These are phyloP conservation scores for Cairneyella variabilis DNA, from an alignment of 495 filamentous ascomycete genomes.

Conservation along the genomic window DNA sequence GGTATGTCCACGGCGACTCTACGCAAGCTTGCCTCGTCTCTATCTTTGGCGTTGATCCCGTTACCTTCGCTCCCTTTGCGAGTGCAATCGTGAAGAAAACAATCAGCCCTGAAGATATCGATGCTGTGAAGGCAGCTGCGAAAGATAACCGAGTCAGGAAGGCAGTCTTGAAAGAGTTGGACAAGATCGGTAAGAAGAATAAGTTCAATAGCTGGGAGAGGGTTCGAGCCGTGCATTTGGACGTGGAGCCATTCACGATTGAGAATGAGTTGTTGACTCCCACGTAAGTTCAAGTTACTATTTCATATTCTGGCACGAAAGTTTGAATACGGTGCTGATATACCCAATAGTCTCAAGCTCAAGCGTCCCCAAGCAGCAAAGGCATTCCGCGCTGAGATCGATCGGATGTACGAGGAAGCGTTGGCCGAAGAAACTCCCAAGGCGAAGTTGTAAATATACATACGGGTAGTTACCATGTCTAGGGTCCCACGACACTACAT, in stretches of 20 bases:
- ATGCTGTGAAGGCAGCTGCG: conserved; percentile 61
- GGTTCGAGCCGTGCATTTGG: conserved; percentile 68
- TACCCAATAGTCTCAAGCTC: conserved; percentile 71
- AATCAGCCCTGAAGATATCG: conserved; percentile 57
- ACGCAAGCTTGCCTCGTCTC: conserved; percentile 78
- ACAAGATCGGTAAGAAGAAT: conserved; percentile 73
- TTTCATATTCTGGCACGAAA: not conserved
- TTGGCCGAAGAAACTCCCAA: conserved; percentile 44
- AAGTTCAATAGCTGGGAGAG: conserved; percentile 89
- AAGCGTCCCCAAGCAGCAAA: conserved; percentile 88
- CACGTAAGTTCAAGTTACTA: conserved; percentile 63
- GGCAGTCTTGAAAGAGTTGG: conserved; percentile 75
- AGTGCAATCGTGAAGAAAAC: conserved; percentile 66
- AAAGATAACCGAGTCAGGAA: conserved; percentile 64
- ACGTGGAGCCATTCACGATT: conserved; percentile 86
- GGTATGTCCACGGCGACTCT: conserved; percentile 89
- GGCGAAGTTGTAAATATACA: conserved; percentile 54
- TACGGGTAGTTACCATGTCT: too few relatives aligned
- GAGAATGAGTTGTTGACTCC: conserved; percentile 95
- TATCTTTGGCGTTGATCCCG: conserved; percentile 82
- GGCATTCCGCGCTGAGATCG: conserved; percentile 68
- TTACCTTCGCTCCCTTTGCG: conserved; percentile 74
- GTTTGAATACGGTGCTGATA: conserved; percentile 7
- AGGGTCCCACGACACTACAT: too few relatives aligned
- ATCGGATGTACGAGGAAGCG: conserved; percentile 76